Percentiles rank a stretch among this genome's conserved stretches.
Evolutionary conservation across 129 eudicot genomes (phyloP).

Genomic region (Silybum marianum): DNA sequence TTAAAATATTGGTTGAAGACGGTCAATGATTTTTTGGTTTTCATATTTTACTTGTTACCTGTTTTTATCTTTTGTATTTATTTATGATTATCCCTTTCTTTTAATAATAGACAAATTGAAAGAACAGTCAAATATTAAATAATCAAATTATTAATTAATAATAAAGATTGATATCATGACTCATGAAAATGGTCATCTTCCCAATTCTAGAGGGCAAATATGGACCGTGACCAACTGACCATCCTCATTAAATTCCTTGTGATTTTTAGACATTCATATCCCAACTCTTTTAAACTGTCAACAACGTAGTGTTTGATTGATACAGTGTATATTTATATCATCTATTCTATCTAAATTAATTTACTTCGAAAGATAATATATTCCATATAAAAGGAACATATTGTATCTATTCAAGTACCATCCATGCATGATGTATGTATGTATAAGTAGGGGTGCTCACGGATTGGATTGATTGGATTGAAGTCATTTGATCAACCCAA

Average conservation of each 20-base stretch:
- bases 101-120: background rate
- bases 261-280: background rate
- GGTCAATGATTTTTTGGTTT: background rate
- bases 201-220: constrained; percentile 15
- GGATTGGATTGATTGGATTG: too few species aligned
- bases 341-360: too few species aligned
- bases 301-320: background rate
- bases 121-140: background rate
- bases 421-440: too few species aligned
- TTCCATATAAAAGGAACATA: background rate
- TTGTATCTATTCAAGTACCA: too few species aligned
- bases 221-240: background rate
- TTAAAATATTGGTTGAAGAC: too few species aligned
- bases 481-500: too few species aligned
- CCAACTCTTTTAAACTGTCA: background rate
- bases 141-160: background rate
- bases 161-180: background rate
- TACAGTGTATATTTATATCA: background rate
- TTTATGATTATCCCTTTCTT: background rate
- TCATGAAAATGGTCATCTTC: constrained; percentile 2
- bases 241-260: background rate
- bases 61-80: background rate
- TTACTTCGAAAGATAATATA: background rate
- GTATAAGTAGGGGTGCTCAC: too few species aligned
- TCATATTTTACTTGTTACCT: background rate